A percentile compares a stretch with the other conserved stretches of the same genome.
phyloP scores from a whole-genome alignment of 2,329 filamentous ascomycete genomes.

The Pseudocercospora macadamiae region DNA sequence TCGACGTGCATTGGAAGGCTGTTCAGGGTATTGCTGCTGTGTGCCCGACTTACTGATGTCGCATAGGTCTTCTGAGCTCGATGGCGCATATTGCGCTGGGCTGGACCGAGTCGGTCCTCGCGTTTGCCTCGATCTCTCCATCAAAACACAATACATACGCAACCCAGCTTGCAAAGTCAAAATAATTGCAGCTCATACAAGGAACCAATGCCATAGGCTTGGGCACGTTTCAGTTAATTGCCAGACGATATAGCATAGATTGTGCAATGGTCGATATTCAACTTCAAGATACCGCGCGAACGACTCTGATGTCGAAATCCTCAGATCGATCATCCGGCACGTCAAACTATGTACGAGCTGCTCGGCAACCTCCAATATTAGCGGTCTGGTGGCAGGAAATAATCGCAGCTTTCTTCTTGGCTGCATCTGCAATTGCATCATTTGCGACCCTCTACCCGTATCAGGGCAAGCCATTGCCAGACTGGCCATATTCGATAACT shows the following conservation, averaged over 20 bases:
- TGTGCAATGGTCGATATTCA: neutral
- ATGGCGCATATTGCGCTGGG: too few relatives aligned
- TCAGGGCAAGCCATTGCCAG: neutral
- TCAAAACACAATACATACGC: too few relatives aligned
- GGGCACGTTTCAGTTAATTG: neutral
- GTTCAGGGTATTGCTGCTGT: too few relatives aligned
- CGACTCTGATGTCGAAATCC: neutral
- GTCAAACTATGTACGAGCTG: neutral
- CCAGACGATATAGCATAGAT: too few relatives aligned
- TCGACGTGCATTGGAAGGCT: too few relatives aligned
- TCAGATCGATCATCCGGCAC: neutral
- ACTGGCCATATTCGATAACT: constrained; percentile 2
- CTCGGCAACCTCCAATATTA: neutral
- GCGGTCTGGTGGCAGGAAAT: neutral
- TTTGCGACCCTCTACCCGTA: constrained; percentile 2
- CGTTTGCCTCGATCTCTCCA: too few relatives aligned
- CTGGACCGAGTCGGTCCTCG: too few relatives aligned
- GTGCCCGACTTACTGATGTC: too few relatives aligned
- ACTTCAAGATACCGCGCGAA: neutral
- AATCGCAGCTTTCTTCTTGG: neutral
- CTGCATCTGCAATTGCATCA: neutral
- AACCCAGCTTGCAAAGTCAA: too few relatives aligned
- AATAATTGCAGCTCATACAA: too few relatives aligned
- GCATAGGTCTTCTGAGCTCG: too few relatives aligned
- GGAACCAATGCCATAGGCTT: too few relatives aligned